Conservation (phyloP, 2,329 filamentous ascomycete genomes). For the Neocatenulostroma microsporum region DNA sequence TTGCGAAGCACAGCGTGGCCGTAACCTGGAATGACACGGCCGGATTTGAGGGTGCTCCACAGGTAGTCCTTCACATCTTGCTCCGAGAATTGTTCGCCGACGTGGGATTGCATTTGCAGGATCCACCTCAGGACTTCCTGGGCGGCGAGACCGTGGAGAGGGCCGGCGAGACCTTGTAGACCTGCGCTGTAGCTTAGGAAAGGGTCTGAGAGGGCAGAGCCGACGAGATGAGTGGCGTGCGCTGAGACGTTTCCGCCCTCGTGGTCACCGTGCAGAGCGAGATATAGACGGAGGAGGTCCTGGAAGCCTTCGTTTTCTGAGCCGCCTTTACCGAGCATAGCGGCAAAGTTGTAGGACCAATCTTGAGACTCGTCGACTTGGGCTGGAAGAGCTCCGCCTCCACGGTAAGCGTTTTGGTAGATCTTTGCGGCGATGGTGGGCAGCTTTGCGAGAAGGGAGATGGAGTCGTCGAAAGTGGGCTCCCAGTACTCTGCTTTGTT, state of each 20-base stretch:
- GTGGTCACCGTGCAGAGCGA: slow-evolving; percentile 95
- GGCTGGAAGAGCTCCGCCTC: slow-evolving; percentile 65
- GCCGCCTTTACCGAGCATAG: slow-evolving; percentile 85
- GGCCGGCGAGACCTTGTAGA: slow-evolving; percentile 90
- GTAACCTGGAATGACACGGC: slow-evolving; percentile 89
- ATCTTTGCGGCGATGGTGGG: slow-evolving; percentile 96
- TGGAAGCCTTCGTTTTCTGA: slow-evolving; percentile 89
- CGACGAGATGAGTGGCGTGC: slow-evolving; percentile 89
- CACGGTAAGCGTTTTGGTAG: slow-evolving; percentile 80
- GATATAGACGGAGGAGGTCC: slow-evolving; percentile 85
- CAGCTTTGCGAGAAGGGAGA: slow-evolving; percentile 89
- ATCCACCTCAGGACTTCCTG: slow-evolving; percentile 98
- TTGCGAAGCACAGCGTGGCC: slow-evolving; percentile 94
- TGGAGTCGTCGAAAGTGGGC: slow-evolving; percentile 90
- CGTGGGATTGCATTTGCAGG: slow-evolving; percentile 84
- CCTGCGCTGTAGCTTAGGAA: slow-evolving; percentile 96
- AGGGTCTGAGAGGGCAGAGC: slow-evolving; percentile 85
- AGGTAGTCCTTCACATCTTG: slow-evolving; percentile 81
- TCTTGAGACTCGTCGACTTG: slow-evolving; percentile 77
- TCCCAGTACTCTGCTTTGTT: slow-evolving; percentile 99
- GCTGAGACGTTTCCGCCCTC: slow-evolving; percentile 97
- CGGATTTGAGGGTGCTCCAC: slow-evolving; percentile 87
- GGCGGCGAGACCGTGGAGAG: slow-evolving; percentile 83
- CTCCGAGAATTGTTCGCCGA: slow-evolving; percentile 69
- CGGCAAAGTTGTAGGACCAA: slow-evolving; percentile 98